phyloP scores from a whole-genome alignment of 768 basidiomycete species.

The Solioccasus polychromus region DNA sequence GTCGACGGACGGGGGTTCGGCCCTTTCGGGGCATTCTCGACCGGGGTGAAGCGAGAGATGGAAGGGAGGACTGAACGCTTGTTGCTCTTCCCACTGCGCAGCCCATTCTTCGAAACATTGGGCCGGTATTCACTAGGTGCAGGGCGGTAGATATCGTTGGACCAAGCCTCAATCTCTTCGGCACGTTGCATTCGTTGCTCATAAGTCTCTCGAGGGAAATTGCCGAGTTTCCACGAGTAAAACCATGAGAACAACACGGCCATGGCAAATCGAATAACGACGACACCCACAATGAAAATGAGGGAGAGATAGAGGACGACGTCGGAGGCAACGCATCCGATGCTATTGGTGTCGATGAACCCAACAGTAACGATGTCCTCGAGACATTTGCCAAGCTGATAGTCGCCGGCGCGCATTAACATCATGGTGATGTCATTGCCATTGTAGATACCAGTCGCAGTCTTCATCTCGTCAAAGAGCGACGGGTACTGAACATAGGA shows the following conservation, averaged over 20 bases:
- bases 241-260: constrained; percentile 98
- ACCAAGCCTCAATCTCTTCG: constrained; percentile 93
- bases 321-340: constrained; percentile 94
- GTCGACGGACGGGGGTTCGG: constrained; percentile 55
- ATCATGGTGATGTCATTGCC: constrained; percentile 87
- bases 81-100: constrained; percentile 45
- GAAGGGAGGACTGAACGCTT: constrained; percentile 65
- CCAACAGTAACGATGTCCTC: constrained; percentile 85
- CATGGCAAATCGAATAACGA: constrained; percentile 92
- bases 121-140: constrained; percentile 91
- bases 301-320: constrained; percentile 95
- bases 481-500: constrained; percentile 80
- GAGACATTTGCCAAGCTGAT: constrained; percentile 72
- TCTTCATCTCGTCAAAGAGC: constrained; percentile 77
- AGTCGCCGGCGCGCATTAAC: constrained; percentile 70
- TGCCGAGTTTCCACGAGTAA: constrained; percentile 92
- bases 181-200: constrained; percentile 88
- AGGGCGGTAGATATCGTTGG: constrained; percentile 90
- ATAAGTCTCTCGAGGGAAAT: constrained; percentile 90
- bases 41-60: constrained; percentile 71
- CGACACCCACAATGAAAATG: constrained; percentile 96
- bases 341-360: constrained; percentile 90
- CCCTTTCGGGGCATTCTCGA: constrained; percentile 57
- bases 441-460: constrained; percentile 67
- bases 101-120: constrained; percentile 75